Base-by-base conservation (phyloP, 768 basidiomycete genomes). In the Clavulina sp. region DNA sequence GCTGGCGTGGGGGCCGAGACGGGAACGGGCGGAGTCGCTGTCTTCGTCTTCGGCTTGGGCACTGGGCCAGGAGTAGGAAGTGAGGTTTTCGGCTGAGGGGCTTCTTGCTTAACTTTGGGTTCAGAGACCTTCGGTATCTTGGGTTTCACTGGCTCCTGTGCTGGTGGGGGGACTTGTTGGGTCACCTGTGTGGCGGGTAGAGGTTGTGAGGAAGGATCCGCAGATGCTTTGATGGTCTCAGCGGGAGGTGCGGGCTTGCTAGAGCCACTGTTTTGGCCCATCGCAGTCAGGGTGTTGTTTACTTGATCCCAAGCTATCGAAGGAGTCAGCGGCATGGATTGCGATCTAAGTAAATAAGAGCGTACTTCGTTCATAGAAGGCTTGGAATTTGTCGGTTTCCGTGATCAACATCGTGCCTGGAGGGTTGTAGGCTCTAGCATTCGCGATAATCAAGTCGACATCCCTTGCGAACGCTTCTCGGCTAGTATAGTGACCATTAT, bases 401-500 rank as follows among this genome's bases (percentile, higher is more conserved):
- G 76, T 80, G 57, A 84, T 77, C 5, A 81, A 84, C 51, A 72
- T 80, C 51, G 77, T 80, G 26, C 77, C 77, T 9, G 73, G 66
- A 21, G 71, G 66, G 61, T 95, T 97, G 70, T 93, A 99, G 18
- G 71, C 69, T 61, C 84, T 83, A 21, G 89, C 86, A 59, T 99
- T 99, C 41, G 68, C 62, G 44, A 89, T 75, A 79, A 97, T 88
- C 50, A 93, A 74, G 52, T 73, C 77, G 64, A 97, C 83, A 63
- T 99, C 95, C 26, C 74, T 70, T 56, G 81, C 80, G 63, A 97
- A 93, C 13, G 73, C 81, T 59, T 80, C 78, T 6, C 89, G 78
- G 59, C 84, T 78, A 55, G 77, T 74, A 68, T 96, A 97, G 65
- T 81, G 74, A 4, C 91, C 89, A 52, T 75, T 78, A 58, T 84